A percentile compares a stretch with the other conserved stretches of the same genome.
Evolutionary conservation across 2,329 filamentous ascomycete species (phyloP).

Genomic region (Arthrobotrys iridis): DNA sequence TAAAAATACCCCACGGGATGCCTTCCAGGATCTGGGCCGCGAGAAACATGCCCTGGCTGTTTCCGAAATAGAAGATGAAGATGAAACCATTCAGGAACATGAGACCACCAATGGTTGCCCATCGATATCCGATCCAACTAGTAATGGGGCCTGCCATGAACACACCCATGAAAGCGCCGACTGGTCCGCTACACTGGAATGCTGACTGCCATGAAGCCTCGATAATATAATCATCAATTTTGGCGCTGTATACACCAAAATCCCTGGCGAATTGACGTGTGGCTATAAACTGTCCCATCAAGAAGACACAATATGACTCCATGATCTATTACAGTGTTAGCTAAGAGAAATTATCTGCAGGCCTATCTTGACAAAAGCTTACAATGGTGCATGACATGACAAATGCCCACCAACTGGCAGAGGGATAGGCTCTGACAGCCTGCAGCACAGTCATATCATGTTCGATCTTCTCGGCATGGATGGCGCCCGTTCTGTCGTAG

Average conservation of each 20-base stretch:
- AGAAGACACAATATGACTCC: conserved; percentile 61
- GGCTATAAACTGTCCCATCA: conserved; percentile 63
- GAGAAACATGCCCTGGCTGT: conserved; percentile 58
- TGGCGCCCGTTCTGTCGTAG: conserved; percentile 58
- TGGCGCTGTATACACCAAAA: conserved; percentile 66
- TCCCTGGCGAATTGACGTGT: conserved; percentile 70
- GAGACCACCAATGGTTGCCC: conserved; percentile 49
- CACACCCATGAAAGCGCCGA: conserved; percentile 53
- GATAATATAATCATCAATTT: conserved; percentile 67
- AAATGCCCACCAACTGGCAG: conserved; percentile 68
- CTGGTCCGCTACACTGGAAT: conserved; percentile 65
- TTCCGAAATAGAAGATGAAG: conserved; percentile 58
- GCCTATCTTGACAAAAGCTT: conserved; percentile 58
- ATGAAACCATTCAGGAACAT: conserved; percentile 57
- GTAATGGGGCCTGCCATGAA: conserved; percentile 49
- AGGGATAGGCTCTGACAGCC: conserved; percentile 67
- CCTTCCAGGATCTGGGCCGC: conserved; percentile 58
- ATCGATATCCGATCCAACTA: conserved; percentile 51
- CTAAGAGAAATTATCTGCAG: conserved; percentile 56
- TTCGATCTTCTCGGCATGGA: conserved; percentile 65
- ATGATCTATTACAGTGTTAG: conserved; percentile 64
- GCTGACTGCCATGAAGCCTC: conserved; percentile 72
- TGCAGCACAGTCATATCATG: conserved; percentile 66
- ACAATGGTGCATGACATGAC: conserved; percentile 69
- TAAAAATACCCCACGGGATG: conserved; percentile 59